Conservation (phyloP, 495 filamentous ascomycete genomes). For the Tetracladium setigerum region DNA sequence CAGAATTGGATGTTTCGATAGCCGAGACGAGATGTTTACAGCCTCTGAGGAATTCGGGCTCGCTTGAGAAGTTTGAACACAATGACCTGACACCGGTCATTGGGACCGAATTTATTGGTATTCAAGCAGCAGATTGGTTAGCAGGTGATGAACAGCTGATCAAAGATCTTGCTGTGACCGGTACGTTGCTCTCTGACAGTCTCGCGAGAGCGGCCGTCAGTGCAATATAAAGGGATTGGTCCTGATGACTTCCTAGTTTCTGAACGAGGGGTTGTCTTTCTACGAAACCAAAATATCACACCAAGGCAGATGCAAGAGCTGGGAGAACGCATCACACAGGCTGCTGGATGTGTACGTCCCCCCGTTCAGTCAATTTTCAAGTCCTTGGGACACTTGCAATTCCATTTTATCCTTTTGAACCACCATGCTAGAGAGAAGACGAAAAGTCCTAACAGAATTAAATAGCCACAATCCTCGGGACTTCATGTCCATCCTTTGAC, state of each 20-base stretch:
- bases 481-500: constrained; percentile 66
- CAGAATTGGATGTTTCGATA: not conserved
- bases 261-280: constrained; percentile 69
- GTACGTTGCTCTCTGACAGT: constrained; percentile 35
- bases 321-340: constrained; percentile 33
- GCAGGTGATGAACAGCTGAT: constrained; percentile 53
- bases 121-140: constrained; percentile 52
- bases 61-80: constrained; percentile 45
- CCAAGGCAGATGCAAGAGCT: constrained; percentile 62
- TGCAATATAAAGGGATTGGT: constrained; percentile 25
- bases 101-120: constrained; percentile 52
- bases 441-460: constrained; percentile 43
- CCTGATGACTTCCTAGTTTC: constrained; percentile 60
- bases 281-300: constrained; percentile 62
- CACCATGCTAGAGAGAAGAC: too few relatives aligned
- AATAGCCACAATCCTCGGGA: constrained; percentile 19
- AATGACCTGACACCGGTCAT: constrained; percentile 60
- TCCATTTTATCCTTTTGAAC: not conserved
- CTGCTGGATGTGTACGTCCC: not conserved
- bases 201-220: constrained; percentile 39
- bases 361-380: not conserved
- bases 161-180: constrained; percentile 18
- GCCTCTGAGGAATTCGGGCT: constrained; percentile 26
- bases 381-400: not conserved
- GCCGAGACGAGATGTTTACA: not conserved